A percentile compares a stretch with the other conserved stretches of the same genome.
These are phyloP conservation scores for Beverwykella pulmonaria DNA, from an alignment of 495 filamentous ascomycete genomes.

Conservation along the genomic window DNA sequence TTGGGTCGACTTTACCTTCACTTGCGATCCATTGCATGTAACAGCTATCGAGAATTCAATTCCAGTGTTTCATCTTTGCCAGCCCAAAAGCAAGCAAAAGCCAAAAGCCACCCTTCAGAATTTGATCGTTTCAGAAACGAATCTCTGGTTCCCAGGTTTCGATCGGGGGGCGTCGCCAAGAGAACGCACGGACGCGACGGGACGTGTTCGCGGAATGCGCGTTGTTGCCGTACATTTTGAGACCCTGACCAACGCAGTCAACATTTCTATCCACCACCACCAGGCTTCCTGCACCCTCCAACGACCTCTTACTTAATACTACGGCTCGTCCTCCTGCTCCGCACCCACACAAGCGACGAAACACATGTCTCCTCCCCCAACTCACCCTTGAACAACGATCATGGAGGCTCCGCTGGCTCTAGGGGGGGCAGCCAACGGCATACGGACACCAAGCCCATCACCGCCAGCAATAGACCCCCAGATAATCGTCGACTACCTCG, in stretches of 20 bases:
- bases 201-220: not conserved
- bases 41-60: too few relatives aligned
- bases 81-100: not conserved
- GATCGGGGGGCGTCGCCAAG: not conserved
- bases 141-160: too few relatives aligned
- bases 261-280: constrained; percentile 16
- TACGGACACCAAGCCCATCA: constrained; percentile 44
- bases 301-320: not conserved
- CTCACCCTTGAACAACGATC: constrained; percentile 21
- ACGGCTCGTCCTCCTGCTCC: not conserved
- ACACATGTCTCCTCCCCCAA: constrained; percentile 34
- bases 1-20: not conserved
- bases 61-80: too few relatives aligned
- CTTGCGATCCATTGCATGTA: too few relatives aligned
- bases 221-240: constrained; percentile 1
- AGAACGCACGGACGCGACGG: constrained; percentile 9
- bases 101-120: too few relatives aligned
- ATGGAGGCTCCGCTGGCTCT: constrained; percentile 49
- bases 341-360: constrained; percentile 14
- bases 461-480: constrained; percentile 58
- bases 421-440: constrained; percentile 43
- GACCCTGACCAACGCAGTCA: constrained; percentile 21
- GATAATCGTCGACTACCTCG: constrained; percentile 75
- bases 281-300: constrained; percentile 10
- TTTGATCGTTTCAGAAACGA: not conserved